phyloP scores from a whole-genome alignment of 1,284 basidiomycete species.

The Rhodofomes roseus region DNA sequence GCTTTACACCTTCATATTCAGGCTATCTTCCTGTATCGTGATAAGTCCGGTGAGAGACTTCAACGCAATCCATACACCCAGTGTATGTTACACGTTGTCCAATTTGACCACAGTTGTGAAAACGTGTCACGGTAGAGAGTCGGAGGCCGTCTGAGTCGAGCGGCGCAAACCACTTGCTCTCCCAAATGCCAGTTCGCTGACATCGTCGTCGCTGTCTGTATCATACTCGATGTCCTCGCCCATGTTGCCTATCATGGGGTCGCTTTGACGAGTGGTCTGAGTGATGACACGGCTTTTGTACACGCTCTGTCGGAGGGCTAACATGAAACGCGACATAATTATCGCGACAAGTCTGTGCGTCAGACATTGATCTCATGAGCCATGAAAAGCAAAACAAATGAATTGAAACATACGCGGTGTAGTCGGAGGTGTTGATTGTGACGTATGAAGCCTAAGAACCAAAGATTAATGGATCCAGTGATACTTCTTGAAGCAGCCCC shows the following conservation, averaged over 20 bases:
- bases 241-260: not conserved
- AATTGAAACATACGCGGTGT: not conserved
- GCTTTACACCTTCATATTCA: too few relatives aligned
- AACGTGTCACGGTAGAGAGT: too few relatives aligned
- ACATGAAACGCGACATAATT: constrained; percentile 1
- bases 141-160: not conserved
- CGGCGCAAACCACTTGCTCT: not conserved
- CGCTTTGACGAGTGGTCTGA: not conserved
- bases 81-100: too few relatives aligned
- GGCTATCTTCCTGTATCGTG: too few relatives aligned
- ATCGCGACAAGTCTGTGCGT: not conserved
- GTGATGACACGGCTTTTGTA: not conserved
- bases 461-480: not conserved
- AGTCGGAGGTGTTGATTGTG: not conserved
- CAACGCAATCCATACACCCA: too few relatives aligned
- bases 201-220: not conserved
- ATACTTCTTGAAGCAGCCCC: not conserved
- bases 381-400: not conserved
- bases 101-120: too few relatives aligned
- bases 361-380: not conserved
- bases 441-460: not conserved
- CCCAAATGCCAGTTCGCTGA: not conserved
- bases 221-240: not conserved
- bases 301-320: not conserved
- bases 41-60: too few relatives aligned